Evolutionary conservation across 345 rosid species (phyloP).

Genomic region (Sisymbrium altissimum): DNA sequence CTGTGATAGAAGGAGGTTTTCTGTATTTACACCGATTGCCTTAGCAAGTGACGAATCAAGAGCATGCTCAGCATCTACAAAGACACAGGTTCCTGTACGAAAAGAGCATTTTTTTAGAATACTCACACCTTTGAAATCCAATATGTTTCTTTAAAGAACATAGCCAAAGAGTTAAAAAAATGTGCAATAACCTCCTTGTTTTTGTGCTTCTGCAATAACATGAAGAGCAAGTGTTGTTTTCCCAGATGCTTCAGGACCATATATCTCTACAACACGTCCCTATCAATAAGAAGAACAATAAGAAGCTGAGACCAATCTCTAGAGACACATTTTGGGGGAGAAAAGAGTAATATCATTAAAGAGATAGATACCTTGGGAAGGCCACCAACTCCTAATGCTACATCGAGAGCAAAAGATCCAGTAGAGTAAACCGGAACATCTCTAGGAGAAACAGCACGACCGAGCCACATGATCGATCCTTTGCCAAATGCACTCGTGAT

Average conservation of each 20-base stretch:
- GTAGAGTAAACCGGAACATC: constrained; percentile 84
- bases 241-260: constrained; percentile 99
- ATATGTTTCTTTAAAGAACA: background rate
- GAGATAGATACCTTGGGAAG: constrained; percentile 78
- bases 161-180: background rate
- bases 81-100: constrained; percentile 72
- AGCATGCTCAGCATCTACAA: constrained; percentile 99
- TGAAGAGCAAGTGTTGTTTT: constrained; percentile 96
- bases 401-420: constrained; percentile 80
- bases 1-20: constrained; percentile 89
- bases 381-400: constrained; percentile 90
- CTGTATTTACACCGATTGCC: constrained; percentile 86
- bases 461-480: constrained; percentile 95
- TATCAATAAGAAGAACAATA: constrained; percentile 21
- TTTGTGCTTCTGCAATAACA: constrained; percentile 97
- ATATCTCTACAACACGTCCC: constrained; percentile 98
- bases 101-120: background rate
- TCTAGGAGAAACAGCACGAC: constrained; percentile 59
- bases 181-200: constrained; percentile 78
- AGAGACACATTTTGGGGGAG: background rate
- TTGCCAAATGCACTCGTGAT: constrained; percentile 78
- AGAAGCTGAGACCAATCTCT: constrained; percentile 6
- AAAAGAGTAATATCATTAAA: background rate
- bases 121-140: background rate
- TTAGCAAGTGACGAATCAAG: constrained; percentile 86